Percentiles rank a stretch among this genome's conserved stretches.
Conservation (phyloP, 768 basidiomycete genomes). For the Clavulina sp. region DNA sequence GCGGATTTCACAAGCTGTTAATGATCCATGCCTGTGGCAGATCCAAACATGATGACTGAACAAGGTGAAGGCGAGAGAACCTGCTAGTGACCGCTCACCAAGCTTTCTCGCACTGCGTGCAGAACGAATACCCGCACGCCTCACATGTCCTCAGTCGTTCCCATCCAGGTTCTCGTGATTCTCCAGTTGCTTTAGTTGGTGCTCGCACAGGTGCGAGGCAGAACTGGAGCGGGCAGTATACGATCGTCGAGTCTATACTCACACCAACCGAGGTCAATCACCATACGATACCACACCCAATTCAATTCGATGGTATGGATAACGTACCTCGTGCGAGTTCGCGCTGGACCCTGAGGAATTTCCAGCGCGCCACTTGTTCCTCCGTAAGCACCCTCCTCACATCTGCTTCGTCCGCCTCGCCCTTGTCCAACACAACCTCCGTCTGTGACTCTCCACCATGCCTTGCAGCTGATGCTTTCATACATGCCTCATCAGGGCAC, state of each 20-base stretch:
- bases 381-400: constrained; percentile 52
- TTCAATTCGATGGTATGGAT: no score
- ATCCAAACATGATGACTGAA: no score
- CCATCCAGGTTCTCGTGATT: constrained; percentile 29
- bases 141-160: constrained; percentile 54
- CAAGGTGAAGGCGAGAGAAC: neutral
- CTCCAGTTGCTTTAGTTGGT: constrained; percentile 13
- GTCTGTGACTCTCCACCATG: neutral
- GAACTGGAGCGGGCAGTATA: constrained; percentile 61
- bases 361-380: constrained; percentile 52
- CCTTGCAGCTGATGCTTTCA: constrained; percentile 20
- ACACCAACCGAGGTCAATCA: neutral
- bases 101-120: constrained; percentile 61
- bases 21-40: constrained; percentile 75
- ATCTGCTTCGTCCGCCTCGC: constrained; percentile 53
- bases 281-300: neutral
- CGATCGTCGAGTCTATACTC: constrained; percentile 65
- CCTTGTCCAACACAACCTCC: no score
- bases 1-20: constrained; percentile 50
- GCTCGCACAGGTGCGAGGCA: constrained; percentile 73
- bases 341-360: constrained; percentile 55
- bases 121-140: constrained; percentile 61
- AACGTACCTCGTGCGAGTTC: constrained; percentile 49
- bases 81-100: constrained; percentile 32
- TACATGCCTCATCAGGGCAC: constrained; percentile 67